phyloP scores from a whole-genome alignment of 345 rosid species.

The Camelina laxa region DNA sequence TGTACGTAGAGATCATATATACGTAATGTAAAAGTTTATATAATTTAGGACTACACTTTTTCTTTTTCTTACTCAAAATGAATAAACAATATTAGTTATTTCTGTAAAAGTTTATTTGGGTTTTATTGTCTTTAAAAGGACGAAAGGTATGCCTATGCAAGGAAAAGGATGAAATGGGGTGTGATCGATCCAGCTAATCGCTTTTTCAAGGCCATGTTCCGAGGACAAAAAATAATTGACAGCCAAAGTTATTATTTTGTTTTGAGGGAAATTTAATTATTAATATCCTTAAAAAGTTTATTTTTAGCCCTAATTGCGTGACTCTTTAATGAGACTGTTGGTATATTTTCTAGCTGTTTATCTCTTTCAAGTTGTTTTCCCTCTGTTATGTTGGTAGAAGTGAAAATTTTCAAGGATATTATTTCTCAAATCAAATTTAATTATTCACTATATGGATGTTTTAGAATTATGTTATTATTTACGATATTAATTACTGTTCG shows the following conservation, averaged over 20 bases:
- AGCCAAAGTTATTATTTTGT: slow-evolving; percentile 52
- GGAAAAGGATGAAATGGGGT: slow-evolving; percentile 35
- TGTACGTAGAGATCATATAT: slow-evolving; percentile 44
- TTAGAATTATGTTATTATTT: not conserved
- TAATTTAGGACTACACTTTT: slow-evolving; percentile 38
- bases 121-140: slow-evolving; percentile 57
- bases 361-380: slow-evolving; percentile 10
- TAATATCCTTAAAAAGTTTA: slow-evolving; percentile 67
- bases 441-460: not conserved
- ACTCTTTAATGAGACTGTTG: slow-evolving; percentile 5
- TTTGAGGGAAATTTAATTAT: slow-evolving; percentile 44
- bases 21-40: slow-evolving; percentile 39
- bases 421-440: not conserved
- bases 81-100: slow-evolving; percentile 43
- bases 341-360: slow-evolving; percentile 8
- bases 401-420: not conserved
- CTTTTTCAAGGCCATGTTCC: slow-evolving; percentile 63
- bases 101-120: slow-evolving; percentile 42
- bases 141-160: slow-evolving; percentile 43
- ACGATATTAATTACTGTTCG: not conserved
- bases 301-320: slow-evolving; percentile 56
- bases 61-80: slow-evolving; percentile 37
- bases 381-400: not conserved
- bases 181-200: slow-evolving; percentile 54
- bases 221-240: slow-evolving; percentile 59